A percentile compares a stretch with the other conserved stretches of the same genome.
These are phyloP conservation scores for Yarrowia sp. DNA, from an alignment of 805 yeast genomes.

Conservation along the genomic window DNA sequence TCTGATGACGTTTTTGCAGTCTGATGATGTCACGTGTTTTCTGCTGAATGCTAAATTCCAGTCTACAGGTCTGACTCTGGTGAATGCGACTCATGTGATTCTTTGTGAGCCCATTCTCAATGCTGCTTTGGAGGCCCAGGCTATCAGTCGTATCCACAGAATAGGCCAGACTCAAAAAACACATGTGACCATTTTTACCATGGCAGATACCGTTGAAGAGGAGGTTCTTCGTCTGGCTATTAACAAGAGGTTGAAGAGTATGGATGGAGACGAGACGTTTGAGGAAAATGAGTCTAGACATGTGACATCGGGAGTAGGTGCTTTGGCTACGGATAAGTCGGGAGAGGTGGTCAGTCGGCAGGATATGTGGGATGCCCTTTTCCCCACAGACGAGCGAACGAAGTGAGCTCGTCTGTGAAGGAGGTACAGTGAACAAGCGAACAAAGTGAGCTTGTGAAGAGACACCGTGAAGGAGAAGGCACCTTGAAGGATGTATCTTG, in stretches of 20 bases:
- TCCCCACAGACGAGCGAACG: neutral
- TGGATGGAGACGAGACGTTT: conserved; percentile 15
- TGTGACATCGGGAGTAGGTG: neutral
- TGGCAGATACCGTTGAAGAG: conserved; percentile 83
- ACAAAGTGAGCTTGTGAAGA: too few species aligned
- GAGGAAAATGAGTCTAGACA: conserved; percentile 6
- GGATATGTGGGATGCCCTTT: conserved; percentile 22
- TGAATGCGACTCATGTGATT: conserved; percentile 90
- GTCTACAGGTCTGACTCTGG: conserved; percentile 83
- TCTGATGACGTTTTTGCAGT: neutral
- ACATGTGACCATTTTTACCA: conserved; percentile 88
- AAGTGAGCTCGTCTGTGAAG: too few species aligned
- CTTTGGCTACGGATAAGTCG: neutral
- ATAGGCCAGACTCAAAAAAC: conserved; percentile 84
- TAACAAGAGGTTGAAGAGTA: conserved; percentile 47
- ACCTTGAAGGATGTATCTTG: too few species aligned
- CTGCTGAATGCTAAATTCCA: conserved; percentile 79
- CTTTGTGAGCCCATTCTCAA: conserved; percentile 90
- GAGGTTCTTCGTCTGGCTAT: conserved; percentile 71
- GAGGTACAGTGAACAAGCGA: too few species aligned
- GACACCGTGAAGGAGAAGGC: too few species aligned
- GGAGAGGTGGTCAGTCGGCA: conserved; percentile 4
- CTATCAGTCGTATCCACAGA: conserved; percentile 85
- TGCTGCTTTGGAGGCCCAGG: conserved; percentile 83
- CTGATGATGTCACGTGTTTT: conserved; percentile 65